Evolutionary conservation across 805 yeast species (phyloP), one percentile per base, ranked within the genome.

Genomic region (Candida alai): DNA sequence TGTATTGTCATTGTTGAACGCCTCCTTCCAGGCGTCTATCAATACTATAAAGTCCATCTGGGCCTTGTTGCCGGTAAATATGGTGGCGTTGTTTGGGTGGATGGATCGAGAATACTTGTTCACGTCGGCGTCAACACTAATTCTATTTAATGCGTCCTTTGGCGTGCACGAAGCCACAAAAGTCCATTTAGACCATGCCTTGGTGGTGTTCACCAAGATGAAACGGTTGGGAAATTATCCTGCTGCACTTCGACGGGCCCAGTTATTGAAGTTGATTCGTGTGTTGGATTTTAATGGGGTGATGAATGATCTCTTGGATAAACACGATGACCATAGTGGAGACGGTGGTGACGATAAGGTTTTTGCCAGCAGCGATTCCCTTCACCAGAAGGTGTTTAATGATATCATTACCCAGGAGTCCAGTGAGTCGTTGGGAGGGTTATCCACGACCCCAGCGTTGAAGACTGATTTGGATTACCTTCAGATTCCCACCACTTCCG

Each of bases 41-140:
- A 82, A 83, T 50, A 78, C 88, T 0, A 75, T 84, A 24, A 65
- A 85, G 42, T 76, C 83, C 1, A 60, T 84, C 3, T 83, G 90
- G 90, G 78, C 82, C 0, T 60, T 84, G 30, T 65, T 80, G 51
- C 85, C 84, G 0, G 84, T 80, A 37, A 82, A 81, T 44, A 80
- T 81, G 87, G 80, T 84, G n/a, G 90, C 94, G 1, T 56, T 83
- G 28, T 84, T 84, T 59, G 93, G 94, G 2, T 84, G 85, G 66
- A 83, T 84, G 90, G 94, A 84, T 51, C 67, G 94, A 47, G 94
- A 84, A 49, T 84, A 84, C 50, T 60, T 84, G 16, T 84, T 82
- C 54, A 83, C 88, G 0, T 76, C 89, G 0, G 78, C 89, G 3
- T 82, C 84, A 4, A 83, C 93, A 0, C 58, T 83, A 30, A 75